These are phyloP conservation scores for Irpex sp. DNA, from an alignment of 1,284 basidiomycete species.

Conservation along the genomic window DNA sequence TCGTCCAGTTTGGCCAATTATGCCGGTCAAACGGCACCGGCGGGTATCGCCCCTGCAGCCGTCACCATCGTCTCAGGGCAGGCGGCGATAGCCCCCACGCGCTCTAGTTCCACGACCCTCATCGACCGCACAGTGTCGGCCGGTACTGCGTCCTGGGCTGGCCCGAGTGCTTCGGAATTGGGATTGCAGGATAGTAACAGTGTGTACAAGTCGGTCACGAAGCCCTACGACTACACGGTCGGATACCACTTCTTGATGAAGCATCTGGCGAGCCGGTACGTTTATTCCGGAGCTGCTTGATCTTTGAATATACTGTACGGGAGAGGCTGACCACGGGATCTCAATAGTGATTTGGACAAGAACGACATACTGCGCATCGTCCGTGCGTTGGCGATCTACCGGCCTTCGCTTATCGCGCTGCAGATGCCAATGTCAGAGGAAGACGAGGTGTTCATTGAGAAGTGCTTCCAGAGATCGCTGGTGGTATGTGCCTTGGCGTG, in stretches of 20 bases:
- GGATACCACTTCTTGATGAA: constrained; percentile 95
- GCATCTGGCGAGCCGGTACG: constrained; percentile 80
- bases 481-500: constrained; percentile 53
- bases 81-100: constrained; percentile 5
- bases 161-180: constrained; percentile 18
- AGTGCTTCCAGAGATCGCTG: constrained; percentile 91
- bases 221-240: constrained; percentile 88
- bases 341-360: constrained; percentile 70
- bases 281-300: constrained; percentile 19
- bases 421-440: constrained; percentile 94
- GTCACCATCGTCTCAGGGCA: constrained; percentile 5
- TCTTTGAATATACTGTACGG: constrained; percentile 4
- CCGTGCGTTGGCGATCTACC: constrained; percentile 89
- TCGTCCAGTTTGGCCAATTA: constrained; percentile 11
- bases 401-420: constrained; percentile 92
- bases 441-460: constrained; percentile 94
- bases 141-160: constrained; percentile 17
- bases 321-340: constrained; percentile 9
- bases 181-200: constrained; percentile 40
- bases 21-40: constrained; percentile 6
- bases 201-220: constrained; percentile 74
- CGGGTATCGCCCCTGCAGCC: neutral
- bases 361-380: constrained; percentile 94
- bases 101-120: constrained; percentile 12
- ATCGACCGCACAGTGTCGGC: constrained; percentile 16